Evolutionary conservation across 306 rosid genomes (phyloP), one percentile per base, ranked within the genome.

Genomic region (Vicia sativa): DNA sequence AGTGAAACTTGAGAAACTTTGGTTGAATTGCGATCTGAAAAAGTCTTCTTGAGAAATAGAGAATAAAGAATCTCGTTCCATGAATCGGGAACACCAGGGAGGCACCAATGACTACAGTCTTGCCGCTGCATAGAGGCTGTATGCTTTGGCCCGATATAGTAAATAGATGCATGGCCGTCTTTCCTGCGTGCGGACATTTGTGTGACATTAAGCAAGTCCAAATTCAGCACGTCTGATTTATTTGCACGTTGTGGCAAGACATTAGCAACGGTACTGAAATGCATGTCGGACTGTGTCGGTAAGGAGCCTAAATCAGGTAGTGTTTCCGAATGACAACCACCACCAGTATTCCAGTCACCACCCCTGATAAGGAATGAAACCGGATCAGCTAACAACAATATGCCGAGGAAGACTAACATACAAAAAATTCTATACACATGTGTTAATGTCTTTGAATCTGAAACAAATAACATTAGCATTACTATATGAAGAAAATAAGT

Each of bases 81-180:
- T 4, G 86, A 80, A 82, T 92, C 97, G 9, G 97, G 97, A 46
- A 92, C 95, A 7, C 97, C 97, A 0, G 97, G 97, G 29, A 92
- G 82, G 75, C 97, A 92, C 97, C 97, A 92, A 76, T 92, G 97
- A 72, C 97, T 92, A 83, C 97, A 92, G 75, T 92, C 97, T 74
- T 92, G 95, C 38, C 65, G 85, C 69, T 54, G 76, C 78, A 87
- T 35, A 26, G 96, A 28, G 53, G 91, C 95, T 4, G 77, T 73
- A 7, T 88, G 71, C n/a, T 50, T 11, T 29, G 77, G 80, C 19
- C 88, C 96, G 0, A 63, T 42, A 72, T 92, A 86, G 78, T 89
- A 92, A 42, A 87, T 29, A 9, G 97, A 89, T 0, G 95, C 71
- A 69, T 92, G 97, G n/a, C 89, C 97, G 54, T 92, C 97, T 84